A percentile compares a stretch with the other conserved stretches of the same genome.
These are phyloP conservation scores for Sugiyamaella floridensis DNA, from an alignment of 805 yeast species.

Conservation along the genomic window DNA sequence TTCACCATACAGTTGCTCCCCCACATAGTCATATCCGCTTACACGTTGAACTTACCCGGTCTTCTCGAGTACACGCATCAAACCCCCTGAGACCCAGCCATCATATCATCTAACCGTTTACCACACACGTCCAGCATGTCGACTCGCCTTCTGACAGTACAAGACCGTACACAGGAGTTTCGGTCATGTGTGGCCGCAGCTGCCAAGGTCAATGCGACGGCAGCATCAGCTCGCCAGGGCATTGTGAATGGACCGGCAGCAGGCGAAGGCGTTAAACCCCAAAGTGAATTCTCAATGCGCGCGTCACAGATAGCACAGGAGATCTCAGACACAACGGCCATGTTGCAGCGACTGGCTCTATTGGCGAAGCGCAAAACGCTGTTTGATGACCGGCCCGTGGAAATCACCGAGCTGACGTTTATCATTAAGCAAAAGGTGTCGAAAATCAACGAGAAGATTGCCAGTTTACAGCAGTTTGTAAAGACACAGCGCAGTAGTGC, in stretches of 20 bases:
- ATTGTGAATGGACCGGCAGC: conserved; percentile 10
- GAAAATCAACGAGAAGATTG: conserved; percentile 64
- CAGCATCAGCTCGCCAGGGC: conserved; percentile 22
- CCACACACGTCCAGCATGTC: neutral
- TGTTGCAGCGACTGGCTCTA: conserved; percentile 71
- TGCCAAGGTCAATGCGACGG: conserved; percentile 47
- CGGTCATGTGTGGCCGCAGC: conserved; percentile 81
- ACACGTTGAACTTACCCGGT: too few species aligned
- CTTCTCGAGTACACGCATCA: too few species aligned
- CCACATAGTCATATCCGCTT: too few species aligned
- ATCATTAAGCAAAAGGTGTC: conserved; percentile 78
- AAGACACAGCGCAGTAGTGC: conserved; percentile 33
- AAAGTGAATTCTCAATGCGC: conserved; percentile 54
- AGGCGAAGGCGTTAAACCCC: conserved; percentile 22
- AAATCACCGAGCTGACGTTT: conserved; percentile 84
- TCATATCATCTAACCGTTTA: too few species aligned
- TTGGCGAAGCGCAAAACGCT: conserved; percentile 85
- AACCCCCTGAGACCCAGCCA: too few species aligned
- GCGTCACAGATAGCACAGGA: conserved; percentile 86
- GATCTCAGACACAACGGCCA: conserved; percentile 75
- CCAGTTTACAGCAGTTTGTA: conserved; percentile 50
- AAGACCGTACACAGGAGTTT: conserved; percentile 87
- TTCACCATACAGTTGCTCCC: too few species aligned
- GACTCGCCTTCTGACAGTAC: conserved; percentile 32
- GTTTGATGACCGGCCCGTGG: conserved; percentile 90